phyloP scores from a whole-genome alignment of 1,284 basidiomycete species.

The Puccinia triticina region DNA sequence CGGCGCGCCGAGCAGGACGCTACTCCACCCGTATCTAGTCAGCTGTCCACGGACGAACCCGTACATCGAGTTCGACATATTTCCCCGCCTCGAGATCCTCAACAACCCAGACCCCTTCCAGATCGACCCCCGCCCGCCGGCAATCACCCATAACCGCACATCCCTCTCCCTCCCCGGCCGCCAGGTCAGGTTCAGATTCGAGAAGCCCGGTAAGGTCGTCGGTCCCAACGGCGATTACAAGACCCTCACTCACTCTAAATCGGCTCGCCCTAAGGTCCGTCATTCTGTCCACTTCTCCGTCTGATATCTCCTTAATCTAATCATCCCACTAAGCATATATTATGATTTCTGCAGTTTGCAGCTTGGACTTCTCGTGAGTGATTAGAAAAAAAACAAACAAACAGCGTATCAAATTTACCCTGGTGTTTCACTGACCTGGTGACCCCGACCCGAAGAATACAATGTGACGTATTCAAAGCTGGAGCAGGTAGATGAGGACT shows the following conservation, averaged over 20 bases:
- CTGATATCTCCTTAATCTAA: neutral
- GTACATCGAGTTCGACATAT: constrained; percentile 65
- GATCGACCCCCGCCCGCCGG: constrained; percentile 59
- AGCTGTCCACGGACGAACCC: constrained; percentile 68
- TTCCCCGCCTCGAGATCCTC: constrained; percentile 66
- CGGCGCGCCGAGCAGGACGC: constrained; percentile 64
- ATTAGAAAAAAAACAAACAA: too few relatives aligned
- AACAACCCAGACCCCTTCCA: constrained; percentile 55
- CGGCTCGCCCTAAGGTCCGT: constrained; percentile 63
- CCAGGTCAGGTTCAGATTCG: constrained; percentile 66
- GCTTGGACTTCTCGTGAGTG: constrained; percentile 47
- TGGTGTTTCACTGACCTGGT: neutral
- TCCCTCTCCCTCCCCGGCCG: constrained; percentile 64
- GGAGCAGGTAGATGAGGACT: constrained; percentile 61
- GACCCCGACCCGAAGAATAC: constrained; percentile 16
- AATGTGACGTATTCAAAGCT: constrained; percentile 55
- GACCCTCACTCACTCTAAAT: constrained; percentile 63
- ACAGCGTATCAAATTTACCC: too few relatives aligned
- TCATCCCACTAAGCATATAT: neutral
- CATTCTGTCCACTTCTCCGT: constrained; percentile 53
- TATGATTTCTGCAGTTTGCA: constrained; percentile 16
- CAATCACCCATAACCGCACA: constrained; percentile 66
- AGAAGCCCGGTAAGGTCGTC: constrained; percentile 66
- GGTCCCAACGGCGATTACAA: constrained; percentile 66
- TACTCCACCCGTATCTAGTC: constrained; percentile 67